Evolutionary conservation across 495 filamentous ascomycete species (phyloP).

Genomic region (Oleoguttula mirabilis): DNA sequence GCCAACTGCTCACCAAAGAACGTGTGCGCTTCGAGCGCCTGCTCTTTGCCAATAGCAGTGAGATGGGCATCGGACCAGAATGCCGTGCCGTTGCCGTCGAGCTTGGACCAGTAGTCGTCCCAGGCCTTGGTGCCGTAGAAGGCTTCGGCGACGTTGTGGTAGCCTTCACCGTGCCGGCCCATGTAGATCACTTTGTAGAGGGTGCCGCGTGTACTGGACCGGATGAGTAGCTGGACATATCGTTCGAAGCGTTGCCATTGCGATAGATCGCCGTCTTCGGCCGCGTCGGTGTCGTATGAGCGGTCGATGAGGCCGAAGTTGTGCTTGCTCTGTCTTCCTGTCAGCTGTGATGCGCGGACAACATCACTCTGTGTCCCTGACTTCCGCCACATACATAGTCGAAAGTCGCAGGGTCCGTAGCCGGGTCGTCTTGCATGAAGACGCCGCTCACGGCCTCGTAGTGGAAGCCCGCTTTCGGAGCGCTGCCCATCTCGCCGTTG

Average conservation of each 20-base stretch:
- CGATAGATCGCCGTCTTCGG: conserved; percentile 19
- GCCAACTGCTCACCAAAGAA: conserved; percentile 20
- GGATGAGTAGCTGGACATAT: conserved; percentile 17
- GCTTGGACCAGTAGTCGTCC: conserved; percentile 29
- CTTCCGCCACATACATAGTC: conserved; percentile 42
- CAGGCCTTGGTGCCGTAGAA: conserved; percentile 29
- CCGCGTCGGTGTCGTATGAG: conserved; percentile 39
- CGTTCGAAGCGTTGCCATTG: conserved; percentile 27
- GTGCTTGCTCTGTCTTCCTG: conserved; percentile 1
- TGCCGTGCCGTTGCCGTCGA: conserved; percentile 25
- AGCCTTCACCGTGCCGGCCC: conserved; percentile 30
- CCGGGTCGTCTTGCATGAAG: conserved; percentile 54
- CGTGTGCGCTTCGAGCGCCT: conserved; percentile 21
- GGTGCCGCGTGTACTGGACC: conserved; percentile 9
- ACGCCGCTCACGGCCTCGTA: conserved; percentile 6
- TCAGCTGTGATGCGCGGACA: background rate
- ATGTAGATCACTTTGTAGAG: conserved; percentile 27
- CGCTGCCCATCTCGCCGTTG: too few relatives aligned
- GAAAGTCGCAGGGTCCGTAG: conserved; percentile 49
- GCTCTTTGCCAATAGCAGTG: conserved; percentile 20
- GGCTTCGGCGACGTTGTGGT: conserved; percentile 29
- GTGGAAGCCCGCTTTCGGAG: conserved; percentile 3
- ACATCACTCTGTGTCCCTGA: conserved; percentile 3
- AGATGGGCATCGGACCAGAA: conserved; percentile 26
- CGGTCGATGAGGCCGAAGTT: conserved; percentile 57